Evolutionary conservation across 441 rosid genomes (phyloP), one percentile per base, ranked within the genome.

Genomic region (Gossypium trilobum): DNA sequence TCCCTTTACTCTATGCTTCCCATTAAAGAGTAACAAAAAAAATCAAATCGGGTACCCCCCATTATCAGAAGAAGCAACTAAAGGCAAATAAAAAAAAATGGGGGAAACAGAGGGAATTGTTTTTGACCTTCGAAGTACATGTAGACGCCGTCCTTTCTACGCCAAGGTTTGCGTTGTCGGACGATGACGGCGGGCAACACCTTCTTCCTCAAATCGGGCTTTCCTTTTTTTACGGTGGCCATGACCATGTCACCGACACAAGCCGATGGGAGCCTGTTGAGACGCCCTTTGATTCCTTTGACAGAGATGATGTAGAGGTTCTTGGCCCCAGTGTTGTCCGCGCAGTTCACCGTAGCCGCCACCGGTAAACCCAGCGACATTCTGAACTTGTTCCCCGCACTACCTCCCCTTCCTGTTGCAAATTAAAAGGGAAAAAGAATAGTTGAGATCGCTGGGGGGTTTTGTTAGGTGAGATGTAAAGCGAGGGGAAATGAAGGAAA

Each of bases 281-380:
- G 70, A 66, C 70, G 70, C 70, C 70, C 70, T 46, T 66, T 66
- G 56, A 66, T 66, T 25, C 70, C 70, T 66, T 66, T 66, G n/a
- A 66, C 70, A 6, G 56, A 66, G 48, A 66, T 66, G 13, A 66
- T 66, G 84, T 90, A 90, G 1, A 90, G 89, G 74, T 78, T 84
- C 85, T 87, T 86, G 14, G 91, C 88, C 9, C 88, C 85, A 0
- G 91, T 87, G 84, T 87, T 86, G 64, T 83, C 89, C 1, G 87
- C 87, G 11, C 86, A 84, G 83, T 87, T 87, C 73, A 87, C 89
- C 5, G 87, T 87, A 5, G 89, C 87, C 10, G 88, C 89, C 76
- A 86, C 89, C 0, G 88, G 88, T 5, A 87, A 80, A 83, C 88
- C 91, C 80, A 87, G 89, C 25, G 89, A 82, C 88, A 87, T 87